phyloP scores from a whole-genome alignment of 2,329 filamentous ascomycete genomes.

The Huntiella savannae region DNA sequence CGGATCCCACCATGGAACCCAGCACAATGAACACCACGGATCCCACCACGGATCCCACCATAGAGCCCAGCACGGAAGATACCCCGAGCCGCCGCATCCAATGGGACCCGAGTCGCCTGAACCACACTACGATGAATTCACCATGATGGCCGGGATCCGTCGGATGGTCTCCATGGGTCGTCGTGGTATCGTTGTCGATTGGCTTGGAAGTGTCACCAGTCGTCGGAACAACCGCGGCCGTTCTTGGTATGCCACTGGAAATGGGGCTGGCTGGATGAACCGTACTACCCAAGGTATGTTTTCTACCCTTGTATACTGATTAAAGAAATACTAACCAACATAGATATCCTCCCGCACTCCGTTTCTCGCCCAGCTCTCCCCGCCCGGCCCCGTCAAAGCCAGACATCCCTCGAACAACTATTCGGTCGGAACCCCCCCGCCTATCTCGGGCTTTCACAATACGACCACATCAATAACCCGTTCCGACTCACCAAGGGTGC shows the following conservation, averaged over 20 bases:
- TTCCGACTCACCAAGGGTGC: background rate
- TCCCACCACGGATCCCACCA: too few relatives aligned
- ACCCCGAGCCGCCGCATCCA: too few relatives aligned
- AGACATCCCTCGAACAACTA: slow-evolving; percentile 2
- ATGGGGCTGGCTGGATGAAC: too few relatives aligned
- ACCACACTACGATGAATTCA: background rate
- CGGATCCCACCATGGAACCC: background rate
- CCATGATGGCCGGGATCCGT: background rate
- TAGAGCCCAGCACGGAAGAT: too few relatives aligned
- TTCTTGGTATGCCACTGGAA: too few relatives aligned
- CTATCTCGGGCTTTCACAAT: background rate
- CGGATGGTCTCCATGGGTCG: background rate
- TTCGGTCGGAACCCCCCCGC: slow-evolving; percentile 4
- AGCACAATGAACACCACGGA: too few relatives aligned
- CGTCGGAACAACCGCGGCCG: background rate
- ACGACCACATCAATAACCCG: slow-evolving; percentile 3
- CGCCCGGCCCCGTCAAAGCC: background rate
- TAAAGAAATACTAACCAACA: too few relatives aligned
- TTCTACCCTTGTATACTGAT: too few relatives aligned
- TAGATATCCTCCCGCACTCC: too few relatives aligned
- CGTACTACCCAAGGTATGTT: too few relatives aligned
- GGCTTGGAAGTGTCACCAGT: slow-evolving; percentile 1
- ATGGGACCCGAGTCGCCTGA: background rate
- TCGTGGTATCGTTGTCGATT: slow-evolving; percentile 4
- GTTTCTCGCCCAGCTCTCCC: too few relatives aligned